Evolutionary conservation across 495 filamentous ascomycete genomes (phyloP).

Genomic region (Annulohypoxylon nitens): DNA sequence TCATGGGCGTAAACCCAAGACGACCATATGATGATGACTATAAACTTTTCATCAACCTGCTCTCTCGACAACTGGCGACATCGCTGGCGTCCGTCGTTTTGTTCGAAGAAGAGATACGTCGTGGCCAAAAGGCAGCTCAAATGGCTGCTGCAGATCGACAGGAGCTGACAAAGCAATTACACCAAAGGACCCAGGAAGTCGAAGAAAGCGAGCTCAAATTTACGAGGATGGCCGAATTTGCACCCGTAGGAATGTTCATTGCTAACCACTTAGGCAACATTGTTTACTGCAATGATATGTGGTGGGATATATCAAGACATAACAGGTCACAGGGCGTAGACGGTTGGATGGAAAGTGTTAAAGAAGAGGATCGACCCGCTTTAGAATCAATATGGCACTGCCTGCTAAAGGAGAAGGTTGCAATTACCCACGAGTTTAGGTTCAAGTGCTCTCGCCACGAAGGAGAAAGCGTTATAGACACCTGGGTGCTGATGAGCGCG

Average conservation of each 20-base stretch:
- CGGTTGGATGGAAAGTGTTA: constrained; percentile 75
- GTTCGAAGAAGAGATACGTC: constrained; percentile 79
- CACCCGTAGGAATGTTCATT: constrained; percentile 80
- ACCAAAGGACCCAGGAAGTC: constrained; percentile 74
- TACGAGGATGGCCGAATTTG: constrained; percentile 79
- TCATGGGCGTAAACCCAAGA: constrained; percentile 76
- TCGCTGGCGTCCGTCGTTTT: constrained; percentile 78
- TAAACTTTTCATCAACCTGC: constrained; percentile 74
- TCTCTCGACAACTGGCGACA: constrained; percentile 76
- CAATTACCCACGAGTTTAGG: constrained; percentile 74
- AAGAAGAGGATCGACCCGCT: constrained; percentile 68
- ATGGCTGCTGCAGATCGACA: constrained; percentile 74
- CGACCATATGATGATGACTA: constrained; percentile 79
- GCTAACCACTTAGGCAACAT: constrained; percentile 71
- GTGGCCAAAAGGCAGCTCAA: constrained; percentile 74
- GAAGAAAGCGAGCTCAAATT: constrained; percentile 79
- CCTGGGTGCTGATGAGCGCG: constrained; percentile 78
- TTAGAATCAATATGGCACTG: constrained; percentile 68
- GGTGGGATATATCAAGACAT: constrained; percentile 75
- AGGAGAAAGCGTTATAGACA: constrained; percentile 71
- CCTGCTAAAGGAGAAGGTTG: constrained; percentile 66
- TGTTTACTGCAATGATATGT: constrained; percentile 79
- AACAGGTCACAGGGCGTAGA: constrained; percentile 65
- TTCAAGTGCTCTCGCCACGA: constrained; percentile 74
- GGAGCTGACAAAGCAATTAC: constrained; percentile 74